Conservation (phyloP, 2,329 filamentous ascomycete genomes). For the Thermoascus crustaceus region DNA sequence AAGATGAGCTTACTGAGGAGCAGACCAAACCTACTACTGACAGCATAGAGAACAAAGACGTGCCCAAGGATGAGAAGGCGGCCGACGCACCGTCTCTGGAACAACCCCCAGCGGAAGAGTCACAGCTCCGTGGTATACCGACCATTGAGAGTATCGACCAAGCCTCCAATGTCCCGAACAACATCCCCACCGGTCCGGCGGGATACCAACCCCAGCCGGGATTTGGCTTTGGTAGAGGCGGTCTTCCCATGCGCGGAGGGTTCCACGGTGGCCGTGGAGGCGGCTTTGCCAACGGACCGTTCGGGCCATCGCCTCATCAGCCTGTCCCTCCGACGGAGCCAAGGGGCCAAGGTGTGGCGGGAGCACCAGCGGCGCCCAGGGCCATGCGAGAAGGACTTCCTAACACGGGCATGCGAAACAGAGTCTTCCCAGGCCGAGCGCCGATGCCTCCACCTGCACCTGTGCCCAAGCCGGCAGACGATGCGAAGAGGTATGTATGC, state of each 20-base stretch:
- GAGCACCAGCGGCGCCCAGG: slow-evolving; percentile 84
- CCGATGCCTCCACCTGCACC: slow-evolving; percentile 13
- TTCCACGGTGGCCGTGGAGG: slow-evolving; percentile 35
- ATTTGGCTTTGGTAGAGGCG: slow-evolving; percentile 33
- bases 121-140: slow-evolving; percentile 21
- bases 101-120: slow-evolving; percentile 12
- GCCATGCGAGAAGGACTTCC: slow-evolving; percentile 86
- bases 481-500: slow-evolving; percentile 27
- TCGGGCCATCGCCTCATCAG: slow-evolving; percentile 18
- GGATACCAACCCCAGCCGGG: slow-evolving; percentile 17
- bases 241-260: slow-evolving; percentile 39
- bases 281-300: slow-evolving; percentile 21
- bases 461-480: slow-evolving; percentile 13
- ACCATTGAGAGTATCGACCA: slow-evolving; percentile 25
- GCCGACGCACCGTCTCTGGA: slow-evolving; percentile 9
- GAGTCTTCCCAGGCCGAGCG: slow-evolving; percentile 36
- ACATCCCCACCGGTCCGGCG: slow-evolving; percentile 24
- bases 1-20: slow-evolving; percentile 24
- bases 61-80: slow-evolving; percentile 9
- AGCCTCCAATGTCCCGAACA: slow-evolving; percentile 13
- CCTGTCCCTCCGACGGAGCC: slow-evolving; percentile 28
- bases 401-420: slow-evolving; percentile 66
- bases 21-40: slow-evolving; percentile 4
- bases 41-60: slow-evolving; percentile 6
- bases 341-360: slow-evolving; percentile 51